Percentiles rank a stretch among this genome's conserved stretches.
Conservation (phyloP, 306 rosid genomes). For the Pachyrhizus erosus region DNA sequence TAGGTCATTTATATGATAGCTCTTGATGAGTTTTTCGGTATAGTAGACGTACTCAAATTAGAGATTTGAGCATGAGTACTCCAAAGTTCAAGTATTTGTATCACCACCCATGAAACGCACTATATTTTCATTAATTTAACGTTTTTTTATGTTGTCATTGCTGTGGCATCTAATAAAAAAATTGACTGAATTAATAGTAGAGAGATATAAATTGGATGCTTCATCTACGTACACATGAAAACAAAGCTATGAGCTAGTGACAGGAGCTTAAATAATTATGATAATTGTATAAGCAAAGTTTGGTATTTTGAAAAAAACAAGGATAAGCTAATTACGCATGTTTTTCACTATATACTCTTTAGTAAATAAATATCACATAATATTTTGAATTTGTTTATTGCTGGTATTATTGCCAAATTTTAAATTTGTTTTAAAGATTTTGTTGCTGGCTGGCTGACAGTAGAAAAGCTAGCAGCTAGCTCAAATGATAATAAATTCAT, state of each 20-base stretch:
- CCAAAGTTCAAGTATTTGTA: not conserved
- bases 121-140: not conserved
- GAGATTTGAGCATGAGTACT: not conserved
- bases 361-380: not conserved
- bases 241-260: not conserved
- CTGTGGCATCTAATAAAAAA: not conserved
- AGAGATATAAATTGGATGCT: not conserved
- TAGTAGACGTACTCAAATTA: no score
- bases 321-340: not conserved
- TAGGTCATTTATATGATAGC: not conserved
- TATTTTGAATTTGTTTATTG: not conserved
- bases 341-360: not conserved
- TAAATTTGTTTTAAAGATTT: not conserved
- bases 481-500: conserved; percentile 49
- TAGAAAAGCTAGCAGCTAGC: conserved; percentile 1
- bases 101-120: not conserved
- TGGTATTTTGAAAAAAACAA: not conserved
- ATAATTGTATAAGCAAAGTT: not conserved
- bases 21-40: not conserved
- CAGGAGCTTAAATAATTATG: not conserved
- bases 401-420: not conserved
- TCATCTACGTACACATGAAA: not conserved
- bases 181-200: not conserved
- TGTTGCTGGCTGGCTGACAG: not conserved
- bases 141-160: not conserved